These are phyloP conservation scores for Haberlea rhodopensis DNA, from an alignment of 257 asterid species.

Conservation along the genomic window DNA sequence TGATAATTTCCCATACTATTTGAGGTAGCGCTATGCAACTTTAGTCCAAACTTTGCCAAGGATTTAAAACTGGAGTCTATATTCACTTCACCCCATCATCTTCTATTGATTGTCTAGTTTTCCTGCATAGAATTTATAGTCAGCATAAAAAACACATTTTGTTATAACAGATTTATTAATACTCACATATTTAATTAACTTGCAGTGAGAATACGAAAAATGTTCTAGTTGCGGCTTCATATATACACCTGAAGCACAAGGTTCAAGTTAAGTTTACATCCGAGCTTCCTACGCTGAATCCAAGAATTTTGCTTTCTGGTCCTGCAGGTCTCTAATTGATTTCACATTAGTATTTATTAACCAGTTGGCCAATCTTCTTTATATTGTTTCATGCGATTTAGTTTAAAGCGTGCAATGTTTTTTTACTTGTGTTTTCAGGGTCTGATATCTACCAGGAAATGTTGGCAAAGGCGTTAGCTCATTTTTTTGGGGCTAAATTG, in stretches of 20 bases:
- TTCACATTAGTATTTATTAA: slow-evolving; percentile 12
- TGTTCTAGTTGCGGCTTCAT: slow-evolving; percentile 80
- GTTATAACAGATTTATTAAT: slow-evolving; percentile 21
- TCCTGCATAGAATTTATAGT: slow-evolving; percentile 16
- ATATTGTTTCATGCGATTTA: slow-evolving; percentile 14
- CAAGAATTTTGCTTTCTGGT: slow-evolving; percentile 84
- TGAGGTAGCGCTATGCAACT: slow-evolving; percentile 49
- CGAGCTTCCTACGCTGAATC: slow-evolving; percentile 78
- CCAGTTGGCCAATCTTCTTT: background rate
- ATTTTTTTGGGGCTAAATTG: slow-evolving; percentile 77
- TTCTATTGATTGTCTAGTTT: slow-evolving; percentile 5
- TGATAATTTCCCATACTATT: slow-evolving; percentile 82
- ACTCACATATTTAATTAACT: slow-evolving; percentile 18
- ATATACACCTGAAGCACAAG: slow-evolving; percentile 71
- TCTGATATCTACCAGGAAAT: slow-evolving; percentile 89
- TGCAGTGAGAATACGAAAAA: slow-evolving; percentile 86
- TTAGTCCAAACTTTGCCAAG: background rate
- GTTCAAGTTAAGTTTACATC: slow-evolving; percentile 65
- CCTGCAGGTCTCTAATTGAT: slow-evolving; percentile 68
- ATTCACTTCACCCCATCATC: slow-evolving; percentile 17
- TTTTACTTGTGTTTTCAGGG: slow-evolving; percentile 52
- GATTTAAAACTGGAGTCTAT: background rate
- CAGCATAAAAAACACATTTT: background rate
- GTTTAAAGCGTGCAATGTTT: slow-evolving; percentile 19
- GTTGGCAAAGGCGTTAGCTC: slow-evolving; percentile 91